Evolutionary conservation across 2,329 filamentous ascomycete genomes (phyloP), one percentile per base, ranked within the genome.

Genomic region (Apiospora kogelbergensis): DNA sequence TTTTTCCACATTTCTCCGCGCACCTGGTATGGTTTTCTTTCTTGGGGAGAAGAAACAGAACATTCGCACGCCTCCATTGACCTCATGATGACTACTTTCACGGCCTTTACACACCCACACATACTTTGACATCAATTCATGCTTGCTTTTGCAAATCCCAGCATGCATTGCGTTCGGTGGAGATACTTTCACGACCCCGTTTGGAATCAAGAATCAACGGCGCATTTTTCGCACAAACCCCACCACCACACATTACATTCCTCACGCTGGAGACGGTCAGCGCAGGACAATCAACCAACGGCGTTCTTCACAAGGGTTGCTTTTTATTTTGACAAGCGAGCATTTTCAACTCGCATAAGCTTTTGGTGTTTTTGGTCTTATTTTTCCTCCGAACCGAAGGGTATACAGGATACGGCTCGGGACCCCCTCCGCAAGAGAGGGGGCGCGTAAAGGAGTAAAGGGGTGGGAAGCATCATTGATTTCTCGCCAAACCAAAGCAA

Each of bases 211-310:
- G 53, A 30, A 17, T 13, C 53, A n/a, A 57, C 40, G 6, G 30
- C 17, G 26, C 7, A 3, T 6, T 44, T 44, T 44, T 45, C 13
- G n/a, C n/a, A n/a, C 40, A 42, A 15, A 13, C 48, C 42, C 33
- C 30, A 63, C 15, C 48, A 44, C 57, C 57, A 63, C 60, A 63
- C 17, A 37, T 13, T 42, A 65, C 30, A 13, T 60, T 60, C 53
- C 53, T 5, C 26, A 30, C 53, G 53, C 53, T 37, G n/a, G 53
- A 37, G 53, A 60, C 53, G 53, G 53, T 60, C 53, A 65, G 63
- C 41, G 41, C 17, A 65, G 24, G 41, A 65, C 37, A 30, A 42
- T 13, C 6, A 37, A 26, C n/a, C 20, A 13, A 65, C 41, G 63
- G 63, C 63, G 63, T 65, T 65, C 30, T n/a, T 33, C 63, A 3